These are phyloP conservation scores for Vigna unguiculata DNA, from an alignment of 306 rosid genomes.

Conservation along the genomic window DNA sequence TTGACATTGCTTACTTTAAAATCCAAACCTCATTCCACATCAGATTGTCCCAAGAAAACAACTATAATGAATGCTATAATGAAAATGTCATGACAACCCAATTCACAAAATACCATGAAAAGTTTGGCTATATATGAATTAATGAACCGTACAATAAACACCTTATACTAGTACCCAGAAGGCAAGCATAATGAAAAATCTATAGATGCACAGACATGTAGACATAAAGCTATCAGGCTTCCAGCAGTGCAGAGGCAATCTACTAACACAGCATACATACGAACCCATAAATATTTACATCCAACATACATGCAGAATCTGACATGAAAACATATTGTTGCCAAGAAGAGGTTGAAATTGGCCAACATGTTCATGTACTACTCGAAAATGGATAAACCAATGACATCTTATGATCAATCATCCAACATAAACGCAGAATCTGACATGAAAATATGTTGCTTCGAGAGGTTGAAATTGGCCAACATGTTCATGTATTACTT, in stretches of 20 bases:
- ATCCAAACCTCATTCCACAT: constrained; percentile 28
- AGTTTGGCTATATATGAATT: constrained; percentile 27
- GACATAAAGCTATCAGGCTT: constrained; percentile 31
- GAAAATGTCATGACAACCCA: constrained; percentile 25
- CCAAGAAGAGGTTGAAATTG: constrained; percentile 11
- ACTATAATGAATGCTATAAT: constrained; percentile 18
- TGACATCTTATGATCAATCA: constrained; percentile 9
- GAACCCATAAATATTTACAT: constrained; percentile 23
- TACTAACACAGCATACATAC: background rate
- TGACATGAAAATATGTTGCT: constrained; percentile 3
- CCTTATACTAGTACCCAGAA: background rate
- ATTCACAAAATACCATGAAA: constrained; percentile 25
- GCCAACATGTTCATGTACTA: constrained; percentile 21
- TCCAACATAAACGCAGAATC: constrained; percentile 29
- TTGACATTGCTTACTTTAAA: constrained; percentile 14
- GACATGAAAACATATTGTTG: background rate
- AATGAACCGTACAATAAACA: background rate
- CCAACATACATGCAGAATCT: constrained; percentile 29
- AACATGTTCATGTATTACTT: constrained; percentile 10
- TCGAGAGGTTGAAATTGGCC: constrained; percentile 5
- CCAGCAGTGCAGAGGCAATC: constrained; percentile 4
- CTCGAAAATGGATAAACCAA: constrained; percentile 18
- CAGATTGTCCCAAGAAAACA: constrained; percentile 31
- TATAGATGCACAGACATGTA: background rate
- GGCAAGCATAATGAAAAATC: background rate